Evolutionary conservation across 2,329 filamentous ascomycete species (phyloP).

Genomic region (Emericellopsis atlantica): DNA sequence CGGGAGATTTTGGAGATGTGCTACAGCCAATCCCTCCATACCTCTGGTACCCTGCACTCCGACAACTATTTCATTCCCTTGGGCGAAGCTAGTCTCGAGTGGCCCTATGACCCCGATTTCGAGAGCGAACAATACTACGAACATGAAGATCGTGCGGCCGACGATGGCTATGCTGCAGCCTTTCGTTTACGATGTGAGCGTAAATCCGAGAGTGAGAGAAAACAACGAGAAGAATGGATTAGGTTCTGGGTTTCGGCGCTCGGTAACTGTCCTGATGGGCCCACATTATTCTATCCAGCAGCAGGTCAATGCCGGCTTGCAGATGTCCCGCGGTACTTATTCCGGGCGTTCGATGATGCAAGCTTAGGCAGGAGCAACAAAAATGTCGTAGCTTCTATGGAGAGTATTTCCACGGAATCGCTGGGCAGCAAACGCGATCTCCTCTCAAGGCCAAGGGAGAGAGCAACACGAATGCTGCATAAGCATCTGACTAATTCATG

Average conservation of each 20-base stretch:
- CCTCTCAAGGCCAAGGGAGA: background rate
- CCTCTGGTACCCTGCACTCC: background rate
- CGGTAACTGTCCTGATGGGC: background rate
- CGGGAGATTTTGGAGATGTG: background rate
- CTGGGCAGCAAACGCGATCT: background rate
- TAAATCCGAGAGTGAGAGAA: background rate
- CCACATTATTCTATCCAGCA: background rate
- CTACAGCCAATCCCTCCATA: background rate
- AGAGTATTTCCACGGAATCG: background rate
- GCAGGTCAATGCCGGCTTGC: background rate
- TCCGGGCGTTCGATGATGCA: background rate
- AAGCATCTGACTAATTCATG: background rate
- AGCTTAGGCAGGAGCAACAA: background rate
- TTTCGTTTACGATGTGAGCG: background rate
- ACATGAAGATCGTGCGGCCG: background rate
- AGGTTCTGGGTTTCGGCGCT: background rate
- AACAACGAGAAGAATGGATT: background rate
- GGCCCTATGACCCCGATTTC: background rate
- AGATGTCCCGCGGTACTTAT: background rate
- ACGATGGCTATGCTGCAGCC: background rate
- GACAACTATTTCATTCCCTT: background rate
- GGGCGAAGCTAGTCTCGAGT: background rate
- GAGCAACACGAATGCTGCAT: no score
- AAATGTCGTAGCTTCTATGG: background rate
- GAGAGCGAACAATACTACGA: background rate